Evolutionary conservation across 176 grass and related monocot species (phyloP).

Genomic region (Lolium perenne): DNA sequence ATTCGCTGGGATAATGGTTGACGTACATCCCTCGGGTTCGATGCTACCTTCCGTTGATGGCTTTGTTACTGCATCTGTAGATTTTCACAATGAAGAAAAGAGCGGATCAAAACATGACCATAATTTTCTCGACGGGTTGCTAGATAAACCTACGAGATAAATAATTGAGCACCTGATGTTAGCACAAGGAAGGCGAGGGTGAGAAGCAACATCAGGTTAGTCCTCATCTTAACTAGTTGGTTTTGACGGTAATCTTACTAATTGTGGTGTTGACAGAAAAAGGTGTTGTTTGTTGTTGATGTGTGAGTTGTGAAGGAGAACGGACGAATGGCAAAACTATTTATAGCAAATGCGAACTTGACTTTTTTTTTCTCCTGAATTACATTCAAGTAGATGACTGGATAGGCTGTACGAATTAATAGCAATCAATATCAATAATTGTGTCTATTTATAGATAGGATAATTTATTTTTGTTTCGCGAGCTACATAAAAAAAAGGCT

Average conservation of each 20-base stretch:
- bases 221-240: background rate
- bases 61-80: background rate
- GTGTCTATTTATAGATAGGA: no score
- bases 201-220: background rate
- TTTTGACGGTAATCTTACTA: no score
- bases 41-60: background rate
- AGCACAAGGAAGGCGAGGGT: background rate
- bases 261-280: background rate
- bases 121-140: background rate
- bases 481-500: no score
- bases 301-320: background rate
- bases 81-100: background rate
- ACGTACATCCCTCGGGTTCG: background rate
- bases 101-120: background rate
- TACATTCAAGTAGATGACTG: background rate
- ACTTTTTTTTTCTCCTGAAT: background rate
- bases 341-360: background rate
- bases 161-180: slow-evolving; percentile 4
- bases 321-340: background rate
- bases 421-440: no score
- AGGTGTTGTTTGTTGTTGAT: background rate
- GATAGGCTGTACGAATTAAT: background rate
- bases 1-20: background rate
- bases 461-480: no score
- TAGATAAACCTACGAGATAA: background rate